A percentile compares a stretch with the other conserved stretches of the same genome.
Evolutionary conservation across 2,329 filamentous ascomycete genomes (phyloP).

Genomic region (Fusarium xylarioides): DNA sequence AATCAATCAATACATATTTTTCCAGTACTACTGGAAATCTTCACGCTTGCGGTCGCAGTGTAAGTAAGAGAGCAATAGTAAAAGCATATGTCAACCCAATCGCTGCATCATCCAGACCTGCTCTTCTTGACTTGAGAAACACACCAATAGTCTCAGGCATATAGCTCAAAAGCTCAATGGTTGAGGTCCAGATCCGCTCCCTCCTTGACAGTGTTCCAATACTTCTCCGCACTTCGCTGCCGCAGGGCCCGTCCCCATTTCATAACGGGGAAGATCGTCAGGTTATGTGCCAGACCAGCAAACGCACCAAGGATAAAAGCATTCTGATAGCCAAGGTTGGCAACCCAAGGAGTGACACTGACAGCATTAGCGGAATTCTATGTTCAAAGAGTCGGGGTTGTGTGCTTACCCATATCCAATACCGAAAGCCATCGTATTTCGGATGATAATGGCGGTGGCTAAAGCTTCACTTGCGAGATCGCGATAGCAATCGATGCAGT

Average conservation of each 20-base stretch:
- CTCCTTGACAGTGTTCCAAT: neutral
- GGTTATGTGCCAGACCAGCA: neutral
- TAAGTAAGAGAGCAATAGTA: neutral
- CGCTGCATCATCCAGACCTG: neutral
- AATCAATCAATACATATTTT: neutral
- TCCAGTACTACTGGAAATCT: accelerated
- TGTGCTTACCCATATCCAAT: neutral
- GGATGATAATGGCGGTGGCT: neutral
- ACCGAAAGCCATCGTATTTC: neutral
- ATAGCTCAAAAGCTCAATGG: accelerated
- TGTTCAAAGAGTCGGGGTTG: accelerated
- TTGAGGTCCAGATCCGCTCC: neutral
- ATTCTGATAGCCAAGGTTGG: neutral
- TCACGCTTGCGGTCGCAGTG: no score
- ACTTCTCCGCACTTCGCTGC: neutral
- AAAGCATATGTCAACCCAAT: neutral
- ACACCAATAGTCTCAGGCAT: no score
- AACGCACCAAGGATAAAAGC: neutral
- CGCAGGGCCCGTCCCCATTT: neutral
- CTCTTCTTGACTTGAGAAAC: neutral
- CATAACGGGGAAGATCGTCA: neutral
- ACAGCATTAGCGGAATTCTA: neutral
- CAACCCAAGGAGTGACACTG: neutral
- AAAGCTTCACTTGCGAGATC: neutral
- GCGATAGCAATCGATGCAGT: neutral